These are phyloP conservation scores for Fusarium tricinctum DNA, from an alignment of 2,329 filamentous ascomycete species.

Conservation along the genomic window DNA sequence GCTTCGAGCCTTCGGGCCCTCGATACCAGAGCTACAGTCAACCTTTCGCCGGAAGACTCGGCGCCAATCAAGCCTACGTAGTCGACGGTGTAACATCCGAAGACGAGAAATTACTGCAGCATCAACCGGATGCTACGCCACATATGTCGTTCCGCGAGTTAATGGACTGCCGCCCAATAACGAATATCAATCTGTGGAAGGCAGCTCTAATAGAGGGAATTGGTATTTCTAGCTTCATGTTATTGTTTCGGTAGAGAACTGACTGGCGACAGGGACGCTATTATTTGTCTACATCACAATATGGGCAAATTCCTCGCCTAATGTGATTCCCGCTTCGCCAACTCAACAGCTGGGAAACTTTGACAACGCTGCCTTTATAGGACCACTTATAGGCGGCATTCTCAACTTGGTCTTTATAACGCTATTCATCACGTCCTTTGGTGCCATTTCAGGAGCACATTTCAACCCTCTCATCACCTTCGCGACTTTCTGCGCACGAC, in stretches of 20 bases:
- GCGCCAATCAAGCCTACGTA: conserved; percentile 39
- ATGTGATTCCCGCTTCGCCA: conserved; percentile 22
- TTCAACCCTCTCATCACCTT: conserved; percentile 69
- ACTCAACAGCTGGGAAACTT: conserved; percentile 39
- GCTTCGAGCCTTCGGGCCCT: background rate
- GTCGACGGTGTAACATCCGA: conserved; percentile 1
- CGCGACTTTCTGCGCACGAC: conserved; percentile 64
- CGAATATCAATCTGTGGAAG: conserved; percentile 56
- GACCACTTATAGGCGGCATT: conserved; percentile 50
- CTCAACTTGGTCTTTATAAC: conserved; percentile 56
- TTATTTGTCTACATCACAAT: conserved; percentile 44
- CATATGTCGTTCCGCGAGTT: conserved; percentile 55
- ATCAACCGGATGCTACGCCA: conserved; percentile 58
- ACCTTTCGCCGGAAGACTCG: conserved; percentile 40
- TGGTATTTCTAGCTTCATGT: background rate
- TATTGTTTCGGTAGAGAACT: rapidly evolving
- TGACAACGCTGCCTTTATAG: conserved; percentile 49
- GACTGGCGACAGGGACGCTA: conserved; percentile 22
- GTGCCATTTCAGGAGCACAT: conserved; percentile 65
- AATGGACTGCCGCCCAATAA: conserved; percentile 54
- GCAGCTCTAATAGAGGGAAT: conserved; percentile 58
- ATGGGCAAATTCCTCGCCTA: conserved; percentile 36
- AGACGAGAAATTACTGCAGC: conserved; percentile 43
- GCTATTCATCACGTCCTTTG: conserved; percentile 65
- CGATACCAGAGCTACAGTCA: conserved; percentile 34